These are phyloP conservation scores for Exophiala sideris DNA, from an alignment of 2,329 filamentous ascomycete species.

Conservation along the genomic window DNA sequence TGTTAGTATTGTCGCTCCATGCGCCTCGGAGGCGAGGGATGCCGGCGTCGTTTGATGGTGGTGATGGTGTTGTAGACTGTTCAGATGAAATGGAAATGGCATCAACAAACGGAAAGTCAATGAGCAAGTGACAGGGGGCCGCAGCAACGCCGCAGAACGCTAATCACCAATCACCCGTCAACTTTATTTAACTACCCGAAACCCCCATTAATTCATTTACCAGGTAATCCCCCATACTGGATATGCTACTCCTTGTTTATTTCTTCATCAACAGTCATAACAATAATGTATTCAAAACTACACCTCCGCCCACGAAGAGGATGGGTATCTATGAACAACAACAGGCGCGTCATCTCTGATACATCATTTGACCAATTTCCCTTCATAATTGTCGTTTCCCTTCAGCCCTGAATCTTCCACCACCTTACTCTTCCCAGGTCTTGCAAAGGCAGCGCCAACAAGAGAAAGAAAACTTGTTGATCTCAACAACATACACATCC, in stretches of 20 bases:
- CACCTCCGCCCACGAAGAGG: no score
- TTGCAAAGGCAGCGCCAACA: slow-evolving; percentile 29
- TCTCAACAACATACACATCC: slow-evolving; percentile 30
- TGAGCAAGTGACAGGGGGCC: no score
- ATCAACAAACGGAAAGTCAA: not conserved
- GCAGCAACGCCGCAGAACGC: no score
- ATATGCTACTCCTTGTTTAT: no score
- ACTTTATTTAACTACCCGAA: no score
- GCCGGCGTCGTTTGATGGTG: not conserved
- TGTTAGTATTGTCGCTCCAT: slow-evolving; percentile 16
- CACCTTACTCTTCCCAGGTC: slow-evolving; percentile 23
- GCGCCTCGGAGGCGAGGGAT: not conserved
- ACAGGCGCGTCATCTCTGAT: not conserved
- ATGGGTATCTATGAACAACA: no score
- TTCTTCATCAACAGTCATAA: no score
- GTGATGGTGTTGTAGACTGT: not conserved
- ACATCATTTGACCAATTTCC: not conserved
- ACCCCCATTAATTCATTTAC: no score
- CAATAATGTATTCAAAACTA: no score
- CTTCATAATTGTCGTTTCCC: not conserved
- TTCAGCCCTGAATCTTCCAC: not conserved
- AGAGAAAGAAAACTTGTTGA: slow-evolving; percentile 28
- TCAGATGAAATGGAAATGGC: not conserved
- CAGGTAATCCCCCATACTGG: no score
- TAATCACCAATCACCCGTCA: no score